Evolutionary conservation across 1,284 basidiomycete genomes (phyloP), one percentile per base, ranked within the genome.

Genomic region (Papiliotrema laurentii): DNA sequence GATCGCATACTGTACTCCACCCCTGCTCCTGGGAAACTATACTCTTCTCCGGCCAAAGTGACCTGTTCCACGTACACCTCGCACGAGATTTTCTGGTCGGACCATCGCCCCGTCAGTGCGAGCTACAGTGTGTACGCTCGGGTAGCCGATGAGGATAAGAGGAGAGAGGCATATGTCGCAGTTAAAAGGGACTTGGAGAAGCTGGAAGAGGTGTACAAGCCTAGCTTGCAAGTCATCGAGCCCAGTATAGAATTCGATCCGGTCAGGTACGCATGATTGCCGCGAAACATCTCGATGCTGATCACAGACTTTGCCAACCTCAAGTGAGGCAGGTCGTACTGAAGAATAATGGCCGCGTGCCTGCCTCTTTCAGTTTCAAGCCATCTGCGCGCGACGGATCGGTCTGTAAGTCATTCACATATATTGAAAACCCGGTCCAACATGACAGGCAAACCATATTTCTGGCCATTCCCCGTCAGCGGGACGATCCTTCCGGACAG

Each of bases 201-300:
- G 21, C 61, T 82, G 18, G 71, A 75, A 38, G 66, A 61, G 28
- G 59, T 69, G 3, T 78, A 75, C 53, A 75, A 78, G 9, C 75
- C 75, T 19, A 72, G 74, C n/a, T 54, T 79, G 47, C 76, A 74
- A 51, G 77, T 77, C 44, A 72, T 71, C 4, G 71, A 66, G 47
- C 71, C 74, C 28, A 75, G 78, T 33, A 55, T 82, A 34, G 72
- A 74, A 16, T 67, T 81, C 51, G 68, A 66, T 1, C 50, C 58
- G 3, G 49, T 69, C 28, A 53, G 44, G 60, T 61, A 43, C 34
- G 56, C 54, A 36, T n/a, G 13, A 1, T 22, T 5, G 13, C 10
- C 18, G 19, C 22, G 22, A 14, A 10, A 3, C 9, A n/a, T 1
- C 19, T n/a, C 2, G 38, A 40, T 53, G 44, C 55, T 5, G 16